Conservation (phyloP, 1,284 basidiomycete genomes). For the Austroboletus niveus region DNA sequence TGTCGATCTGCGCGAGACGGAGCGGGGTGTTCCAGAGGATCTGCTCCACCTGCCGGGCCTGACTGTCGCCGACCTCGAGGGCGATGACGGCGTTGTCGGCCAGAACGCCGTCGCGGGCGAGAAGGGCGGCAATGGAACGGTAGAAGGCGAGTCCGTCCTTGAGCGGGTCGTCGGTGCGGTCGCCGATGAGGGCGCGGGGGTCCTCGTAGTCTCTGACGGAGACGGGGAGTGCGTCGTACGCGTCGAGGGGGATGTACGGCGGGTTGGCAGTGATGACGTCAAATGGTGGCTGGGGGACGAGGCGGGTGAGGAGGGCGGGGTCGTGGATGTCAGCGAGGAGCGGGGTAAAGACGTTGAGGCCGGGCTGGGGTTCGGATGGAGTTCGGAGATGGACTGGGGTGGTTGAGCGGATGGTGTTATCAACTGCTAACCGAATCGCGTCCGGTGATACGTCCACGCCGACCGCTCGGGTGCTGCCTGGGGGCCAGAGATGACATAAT, state of each 20-base stretch:
- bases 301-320: constrained; percentile 35
- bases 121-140: constrained; percentile 61
- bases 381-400: constrained; percentile 12
- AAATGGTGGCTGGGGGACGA: constrained; percentile 44
- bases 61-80: constrained; percentile 78
- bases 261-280: constrained; percentile 89
- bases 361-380: not conserved
- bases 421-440: constrained; percentile 68
- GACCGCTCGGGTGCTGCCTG: constrained; percentile 49
- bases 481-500: constrained; percentile 61
- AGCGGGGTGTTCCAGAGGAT: constrained; percentile 54
- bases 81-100: constrained; percentile 55
- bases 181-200: constrained; percentile 76
- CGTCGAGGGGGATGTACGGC: constrained; percentile 79
- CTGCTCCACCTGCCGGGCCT: constrained; percentile 59
- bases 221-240: constrained; percentile 61
- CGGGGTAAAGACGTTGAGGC: constrained; percentile 47
- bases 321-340: constrained; percentile 48
- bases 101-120: constrained; percentile 49
- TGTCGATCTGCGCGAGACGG: constrained; percentile 55
- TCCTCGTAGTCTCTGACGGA: constrained; percentile 82
- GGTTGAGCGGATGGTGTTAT: constrained; percentile 51
- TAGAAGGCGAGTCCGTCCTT: constrained; percentile 75
- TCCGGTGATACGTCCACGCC: constrained; percentile 72
- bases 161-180: constrained; percentile 35